Evolutionary conservation across 306 rosid species (phyloP), one percentile per base, ranked within the genome.

Genomic region (Trifolium repens): DNA sequence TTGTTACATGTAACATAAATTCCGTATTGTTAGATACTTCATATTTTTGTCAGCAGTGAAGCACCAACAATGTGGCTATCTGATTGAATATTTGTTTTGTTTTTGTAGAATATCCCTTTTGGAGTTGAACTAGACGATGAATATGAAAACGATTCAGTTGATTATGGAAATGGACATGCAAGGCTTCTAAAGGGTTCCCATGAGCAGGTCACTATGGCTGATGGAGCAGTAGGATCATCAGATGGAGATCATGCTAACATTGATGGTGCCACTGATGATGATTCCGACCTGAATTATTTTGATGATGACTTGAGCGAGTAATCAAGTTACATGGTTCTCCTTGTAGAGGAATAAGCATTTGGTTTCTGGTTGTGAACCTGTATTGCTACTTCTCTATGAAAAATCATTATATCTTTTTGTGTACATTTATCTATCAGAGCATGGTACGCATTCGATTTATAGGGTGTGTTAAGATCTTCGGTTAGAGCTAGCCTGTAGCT

Each of bases 251-350:
- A 87, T 39, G 78, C 77, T 30, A 79, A 73, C 82, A 77, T 85
- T n/a, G 89, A 80, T 46, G 88, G 76, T 9, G 87, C 86, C 75
- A 79, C 85, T 9, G 94, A 90, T 2, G 85, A 89, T 35, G 96
- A 91, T 34, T 93, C 89, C 27, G 90, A 88, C 77, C 65, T 94
- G 34, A 87, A 91, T 83, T 94, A 88, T 79, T 90, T 90, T 71
- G 89, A 84, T 5, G 87, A 87, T 86, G 91, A 87, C 71, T 43
- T 87, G 73, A 90, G 96, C 76, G 97, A 89, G 63, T 87, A 84
- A 78, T 69, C 60, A 42, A 57, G 61, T 53, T 77, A 50, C 60
- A 55, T 24, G 78, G 10, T 78, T 72, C 75, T 61, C 57, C 57
- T 63, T 66, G 77, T 80, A 53, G 50, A 67, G 70, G 66, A 65